Evolutionary conservation across 495 filamentous ascomycete genomes (phyloP).

Genomic region (Aspergillus sclerotioniger): DNA sequence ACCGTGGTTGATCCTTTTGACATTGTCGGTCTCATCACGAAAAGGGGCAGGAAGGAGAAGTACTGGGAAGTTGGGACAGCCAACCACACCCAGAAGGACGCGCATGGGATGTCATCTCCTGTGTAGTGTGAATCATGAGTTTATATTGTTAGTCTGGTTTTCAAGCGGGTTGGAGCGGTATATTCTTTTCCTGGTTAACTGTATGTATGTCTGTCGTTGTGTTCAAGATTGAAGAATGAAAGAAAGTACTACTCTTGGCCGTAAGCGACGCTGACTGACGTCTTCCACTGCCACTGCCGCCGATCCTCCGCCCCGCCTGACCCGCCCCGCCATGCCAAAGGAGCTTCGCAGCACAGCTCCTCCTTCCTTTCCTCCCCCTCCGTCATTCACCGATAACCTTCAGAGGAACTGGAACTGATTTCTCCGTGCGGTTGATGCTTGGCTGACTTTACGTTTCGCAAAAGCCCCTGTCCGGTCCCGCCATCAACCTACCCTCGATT

Average conservation of each 20-base stretch:
- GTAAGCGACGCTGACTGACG: conserved; percentile 22
- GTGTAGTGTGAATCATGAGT: not conserved
- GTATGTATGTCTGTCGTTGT: too few relatives aligned
- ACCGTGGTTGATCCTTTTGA: conserved; percentile 71
- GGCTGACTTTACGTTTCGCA: not conserved
- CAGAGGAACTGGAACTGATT: not conserved
- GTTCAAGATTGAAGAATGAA: not conserved
- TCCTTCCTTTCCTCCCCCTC: not conserved
- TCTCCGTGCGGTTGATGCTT: not conserved
- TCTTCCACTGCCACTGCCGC: conserved; percentile 2
- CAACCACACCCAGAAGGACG: not conserved
- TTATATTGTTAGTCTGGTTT: too few relatives aligned
- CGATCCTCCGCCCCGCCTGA: conserved; percentile 37
- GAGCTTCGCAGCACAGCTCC: not conserved
- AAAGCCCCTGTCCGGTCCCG: not conserved
- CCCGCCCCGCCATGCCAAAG: conserved; percentile 16
- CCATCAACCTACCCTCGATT: not conserved
- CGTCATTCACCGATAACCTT: not conserved
- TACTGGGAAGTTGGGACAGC: conserved; percentile 50
- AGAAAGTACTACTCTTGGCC: too few relatives aligned
- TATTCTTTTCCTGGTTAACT: not conserved
- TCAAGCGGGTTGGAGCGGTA: not conserved
- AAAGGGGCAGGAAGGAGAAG: conserved; percentile 45
- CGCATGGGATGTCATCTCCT: not conserved
- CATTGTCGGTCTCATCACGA: conserved; percentile 53